Evolutionary conservation across 169 alveolate species (phyloP).

Genomic region (Eimeria praecox): DNA sequence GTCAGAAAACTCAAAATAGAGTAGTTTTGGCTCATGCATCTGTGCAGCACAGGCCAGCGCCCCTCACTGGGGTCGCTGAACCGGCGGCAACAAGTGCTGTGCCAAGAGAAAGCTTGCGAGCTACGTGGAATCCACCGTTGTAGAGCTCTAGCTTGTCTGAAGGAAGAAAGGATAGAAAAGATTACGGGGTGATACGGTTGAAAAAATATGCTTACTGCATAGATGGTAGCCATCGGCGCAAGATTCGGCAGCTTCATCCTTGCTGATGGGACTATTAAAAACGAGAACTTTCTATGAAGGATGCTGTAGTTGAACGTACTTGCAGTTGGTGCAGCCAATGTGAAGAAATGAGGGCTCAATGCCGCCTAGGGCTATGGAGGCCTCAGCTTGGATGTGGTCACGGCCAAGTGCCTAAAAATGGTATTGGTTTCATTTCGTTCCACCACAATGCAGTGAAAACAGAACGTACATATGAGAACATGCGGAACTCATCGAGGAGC

Average conservation of each 20-base stretch:
- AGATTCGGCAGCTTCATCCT: constrained; percentile 88
- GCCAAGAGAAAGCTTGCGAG: constrained; percentile 82
- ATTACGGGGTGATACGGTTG: not conserved
- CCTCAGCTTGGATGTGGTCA: constrained; percentile 89
- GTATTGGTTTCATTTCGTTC: constrained; percentile 23
- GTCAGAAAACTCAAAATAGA: constrained; percentile 30
- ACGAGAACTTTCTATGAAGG: not conserved
- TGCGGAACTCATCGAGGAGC: constrained; percentile 90
- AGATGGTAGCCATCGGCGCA: constrained; percentile 94
- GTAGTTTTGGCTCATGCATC: constrained; percentile 56
- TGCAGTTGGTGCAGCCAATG: constrained; percentile 93
- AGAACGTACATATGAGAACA: constrained; percentile 82
- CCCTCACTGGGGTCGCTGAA: constrained; percentile 81
- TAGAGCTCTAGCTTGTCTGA: constrained; percentile 77
- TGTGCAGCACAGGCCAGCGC: constrained; percentile 83
- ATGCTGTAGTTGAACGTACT: constrained; percentile 81
- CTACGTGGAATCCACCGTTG: constrained; percentile 82
- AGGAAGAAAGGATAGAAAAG: not conserved
- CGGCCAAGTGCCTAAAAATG: constrained; percentile 85
- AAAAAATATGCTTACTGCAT: constrained; percentile 86
- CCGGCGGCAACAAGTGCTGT: constrained; percentile 80
- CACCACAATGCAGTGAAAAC: not conserved
- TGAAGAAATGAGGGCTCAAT: constrained; percentile 92
- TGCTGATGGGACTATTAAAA: constrained; percentile 79
- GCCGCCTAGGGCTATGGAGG: constrained; percentile 89